Percentiles rank a stretch among this genome's conserved stretches.
Evolutionary conservation across 495 filamentous ascomycete species (phyloP).

Genomic region (Podospora sp.): DNA sequence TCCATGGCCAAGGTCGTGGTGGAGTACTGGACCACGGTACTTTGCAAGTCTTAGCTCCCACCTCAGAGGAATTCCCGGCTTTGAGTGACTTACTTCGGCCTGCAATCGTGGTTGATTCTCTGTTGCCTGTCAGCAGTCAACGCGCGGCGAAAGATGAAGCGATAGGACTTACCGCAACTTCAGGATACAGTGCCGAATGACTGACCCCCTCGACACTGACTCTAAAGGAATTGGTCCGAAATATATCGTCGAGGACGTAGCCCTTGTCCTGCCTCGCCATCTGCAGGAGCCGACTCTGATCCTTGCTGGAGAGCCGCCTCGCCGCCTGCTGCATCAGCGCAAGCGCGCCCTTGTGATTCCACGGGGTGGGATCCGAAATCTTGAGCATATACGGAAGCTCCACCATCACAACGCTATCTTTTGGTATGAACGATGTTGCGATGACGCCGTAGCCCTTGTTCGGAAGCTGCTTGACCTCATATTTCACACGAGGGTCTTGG

Average conservation of each 20-base stretch:
- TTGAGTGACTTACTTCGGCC: constrained; percentile 38
- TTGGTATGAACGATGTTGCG: constrained; percentile 28
- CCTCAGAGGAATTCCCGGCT: too few relatives aligned
- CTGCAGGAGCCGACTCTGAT: constrained; percentile 15
- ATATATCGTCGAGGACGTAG: constrained; percentile 37
- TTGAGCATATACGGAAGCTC: constrained; percentile 29
- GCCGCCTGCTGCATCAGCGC: constrained; percentile 30
- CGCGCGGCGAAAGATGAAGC: neutral
- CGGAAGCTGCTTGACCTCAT: constrained; percentile 27
- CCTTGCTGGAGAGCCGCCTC: constrained; percentile 20
- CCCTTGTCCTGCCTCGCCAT: constrained; percentile 20
- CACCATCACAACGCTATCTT: constrained; percentile 27
- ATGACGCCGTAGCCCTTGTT: constrained; percentile 33
- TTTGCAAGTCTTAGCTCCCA: constrained; percentile 18
- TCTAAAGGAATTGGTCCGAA: constrained; percentile 38
- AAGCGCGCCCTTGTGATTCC: constrained; percentile 29
- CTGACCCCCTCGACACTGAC: constrained; percentile 27
- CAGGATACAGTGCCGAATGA: constrained; percentile 36
- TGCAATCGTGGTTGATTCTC: constrained; percentile 40
- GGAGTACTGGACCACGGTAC: constrained; percentile 27
- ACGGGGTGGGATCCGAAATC: constrained; percentile 25
- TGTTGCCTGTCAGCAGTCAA: constrained; percentile 13
- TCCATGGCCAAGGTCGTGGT: constrained; percentile 35
- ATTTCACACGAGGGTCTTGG: constrained; percentile 18
- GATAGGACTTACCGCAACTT: constrained; percentile 33